phyloP scores from a whole-genome alignment of 441 rosid genomes.

The Populus tomentosa region DNA sequence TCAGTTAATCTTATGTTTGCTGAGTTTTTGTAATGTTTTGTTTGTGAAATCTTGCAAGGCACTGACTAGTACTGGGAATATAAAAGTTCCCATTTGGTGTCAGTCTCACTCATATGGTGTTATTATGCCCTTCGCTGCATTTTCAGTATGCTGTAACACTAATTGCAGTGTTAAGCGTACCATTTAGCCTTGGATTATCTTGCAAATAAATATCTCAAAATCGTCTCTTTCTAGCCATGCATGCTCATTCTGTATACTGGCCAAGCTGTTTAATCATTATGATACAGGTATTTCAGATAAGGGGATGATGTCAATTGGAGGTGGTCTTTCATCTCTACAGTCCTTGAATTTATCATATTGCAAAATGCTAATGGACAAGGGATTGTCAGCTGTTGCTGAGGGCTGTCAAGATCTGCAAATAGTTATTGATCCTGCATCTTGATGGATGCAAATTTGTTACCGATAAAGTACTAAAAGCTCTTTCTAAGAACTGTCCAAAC shows the following conservation, averaged over 20 bases:
- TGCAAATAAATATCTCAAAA: not conserved
- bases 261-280: not conserved
- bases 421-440: constrained; percentile 40
- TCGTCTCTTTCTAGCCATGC: not conserved
- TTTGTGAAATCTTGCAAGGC: too few species aligned
- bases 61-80: too few species aligned
- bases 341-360: constrained; percentile 63
- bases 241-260: not conserved
- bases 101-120: too few species aligned
- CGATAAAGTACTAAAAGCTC: constrained; percentile 43
- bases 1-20: not conserved
- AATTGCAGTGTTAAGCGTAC: too few species aligned
- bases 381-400: constrained; percentile 66
- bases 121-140: too few species aligned
- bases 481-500: constrained; percentile 54
- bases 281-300: constrained; percentile 68
- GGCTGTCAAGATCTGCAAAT: constrained; percentile 60
- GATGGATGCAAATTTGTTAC: constrained; percentile 68
- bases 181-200: too few species aligned
- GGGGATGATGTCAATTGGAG: constrained; percentile 69
- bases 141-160: too few species aligned
- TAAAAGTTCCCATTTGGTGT: too few species aligned
- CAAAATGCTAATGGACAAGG: constrained; percentile 79
- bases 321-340: constrained; percentile 60
- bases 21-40: too few species aligned